These are phyloP conservation scores for Pelagomonas calceolata DNA, from an alignment of 108 stramenopile genomes.

Conservation along the genomic window DNA sequence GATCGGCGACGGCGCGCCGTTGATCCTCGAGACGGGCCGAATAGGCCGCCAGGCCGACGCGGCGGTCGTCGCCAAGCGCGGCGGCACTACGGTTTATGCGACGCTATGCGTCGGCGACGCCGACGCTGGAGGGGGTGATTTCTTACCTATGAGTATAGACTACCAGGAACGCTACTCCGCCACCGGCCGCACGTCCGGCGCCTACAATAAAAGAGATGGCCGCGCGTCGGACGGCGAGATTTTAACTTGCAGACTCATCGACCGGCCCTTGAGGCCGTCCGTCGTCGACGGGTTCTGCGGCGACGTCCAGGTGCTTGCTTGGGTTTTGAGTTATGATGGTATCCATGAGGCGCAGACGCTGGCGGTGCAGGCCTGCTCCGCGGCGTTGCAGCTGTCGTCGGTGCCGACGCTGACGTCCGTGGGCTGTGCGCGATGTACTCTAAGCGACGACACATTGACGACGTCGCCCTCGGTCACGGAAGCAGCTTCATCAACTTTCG, in stretches of 20 bases:
- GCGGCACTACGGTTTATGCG: slow-evolving; percentile 59
- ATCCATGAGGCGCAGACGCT: slow-evolving; percentile 52
- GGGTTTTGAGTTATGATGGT: slow-evolving; percentile 78
- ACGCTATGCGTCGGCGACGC: slow-evolving; percentile 53
- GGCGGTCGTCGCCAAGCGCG: slow-evolving; percentile 58
- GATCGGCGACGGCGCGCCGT: slow-evolving; percentile 22
- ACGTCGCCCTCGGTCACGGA: neutral
- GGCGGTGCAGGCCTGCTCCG: slow-evolving; percentile 56
- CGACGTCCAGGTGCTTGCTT: slow-evolving; percentile 83
- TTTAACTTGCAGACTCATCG: slow-evolving; percentile 77
- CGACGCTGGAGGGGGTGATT: slow-evolving; percentile 52
- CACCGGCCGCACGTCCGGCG: slow-evolving; percentile 69
- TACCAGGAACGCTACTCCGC: slow-evolving; percentile 78
- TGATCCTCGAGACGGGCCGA: slow-evolving; percentile 63
- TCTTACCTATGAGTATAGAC: slow-evolving; percentile 80
- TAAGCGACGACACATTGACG: neutral
- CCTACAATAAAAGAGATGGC: slow-evolving; percentile 77
- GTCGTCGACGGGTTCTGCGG: slow-evolving; percentile 76
- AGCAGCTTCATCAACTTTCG: neutral
- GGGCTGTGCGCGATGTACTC: neutral
- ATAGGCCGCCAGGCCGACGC: slow-evolving; percentile 70
- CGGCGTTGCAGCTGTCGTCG: slow-evolving; percentile 29
- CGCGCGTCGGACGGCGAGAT: slow-evolving; percentile 76
- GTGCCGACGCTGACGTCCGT: neutral
- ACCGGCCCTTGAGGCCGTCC: slow-evolving; percentile 80